Base-by-base conservation (phyloP, 169 alveolate species). In the Besnoitia besnoiti region DNA sequence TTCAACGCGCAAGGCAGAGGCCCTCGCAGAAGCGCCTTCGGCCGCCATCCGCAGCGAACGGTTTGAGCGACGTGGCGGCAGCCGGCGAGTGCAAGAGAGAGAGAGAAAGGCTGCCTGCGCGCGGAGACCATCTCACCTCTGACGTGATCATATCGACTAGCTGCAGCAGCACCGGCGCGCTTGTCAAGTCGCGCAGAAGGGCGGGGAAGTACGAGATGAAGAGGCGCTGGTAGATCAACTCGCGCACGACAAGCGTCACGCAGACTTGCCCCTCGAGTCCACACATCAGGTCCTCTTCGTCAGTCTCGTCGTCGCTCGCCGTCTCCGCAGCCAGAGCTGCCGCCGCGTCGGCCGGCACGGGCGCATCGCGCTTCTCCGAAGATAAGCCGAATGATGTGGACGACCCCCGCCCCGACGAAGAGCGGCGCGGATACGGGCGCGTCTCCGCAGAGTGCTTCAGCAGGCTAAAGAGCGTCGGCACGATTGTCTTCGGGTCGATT, bases 221-320 rank as follows among this genome's bases (percentile, higher is more conserved):
- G 44, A 67, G 80, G 0, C 80, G 40, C 80, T 67, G 80, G 21
- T 67, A 67, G 0, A 67, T 35, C 80, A 67, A 42, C 80, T 67
- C 80, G 8, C 80, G 80, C 40, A n/a, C 46, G 21, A 67, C 80
- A n/a, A 67, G 80, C 3, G 80, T 67, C 40, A 67, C 80, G 80
- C 80, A 67, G 80, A 67, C 80, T 16, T 67, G 80, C 10, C 46
- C 80, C 44, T 67, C 80, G 8, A 67, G 39, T 2, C 42, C 80
- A 16, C 80, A 67, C 46, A 67, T 35, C 21, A 30, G 42, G 80
- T 55, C 67, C 30, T 5, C 80, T 8, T 67, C 46, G 12, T 67
- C 24, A 0, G 2, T n/a, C 44, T n/a, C 44, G 3, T 21, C 19
- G 12, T 67, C 44, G 24, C 44, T 42, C 10, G 39, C 30, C 62